A percentile compares a stretch with the other conserved stretches of the same genome.
Conservation (phyloP, 495 filamentous ascomycete species). For the Sphaerosporella brunnea region DNA sequence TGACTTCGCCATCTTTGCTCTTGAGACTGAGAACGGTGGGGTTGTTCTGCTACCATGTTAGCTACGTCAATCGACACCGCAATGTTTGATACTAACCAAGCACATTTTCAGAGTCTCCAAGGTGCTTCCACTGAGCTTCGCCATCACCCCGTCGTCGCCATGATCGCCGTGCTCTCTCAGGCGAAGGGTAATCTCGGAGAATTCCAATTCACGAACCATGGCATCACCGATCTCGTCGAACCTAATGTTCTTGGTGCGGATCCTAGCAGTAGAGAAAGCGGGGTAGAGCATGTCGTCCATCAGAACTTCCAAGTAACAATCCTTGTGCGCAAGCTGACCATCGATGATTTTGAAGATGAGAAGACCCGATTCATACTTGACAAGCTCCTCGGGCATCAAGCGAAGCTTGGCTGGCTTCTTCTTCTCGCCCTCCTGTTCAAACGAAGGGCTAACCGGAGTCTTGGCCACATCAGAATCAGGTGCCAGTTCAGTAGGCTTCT, state of each 20-base stretch:
- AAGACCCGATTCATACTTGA: constrained; percentile 72
- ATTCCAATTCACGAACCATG: constrained; percentile 88
- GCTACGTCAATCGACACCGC: no score
- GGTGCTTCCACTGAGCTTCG: constrained; percentile 70
- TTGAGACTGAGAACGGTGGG: constrained; percentile 65
- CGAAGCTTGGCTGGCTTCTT: constrained; percentile 56
- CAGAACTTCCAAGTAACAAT: constrained; percentile 67
- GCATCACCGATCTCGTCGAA: constrained; percentile 89
- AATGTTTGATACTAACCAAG: constrained; percentile 45
- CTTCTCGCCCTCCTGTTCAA: constrained; percentile 21
- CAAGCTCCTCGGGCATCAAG: constrained; percentile 59
- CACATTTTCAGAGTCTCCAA: constrained; percentile 71
- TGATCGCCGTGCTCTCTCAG: constrained; percentile 58
- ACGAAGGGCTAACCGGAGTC: not conserved
- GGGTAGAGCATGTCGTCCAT: constrained; percentile 94
- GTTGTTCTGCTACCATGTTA: constrained; percentile 55
- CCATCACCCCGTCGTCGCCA: constrained; percentile 50
- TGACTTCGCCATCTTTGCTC: constrained; percentile 54
- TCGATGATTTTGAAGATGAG: constrained; percentile 90
- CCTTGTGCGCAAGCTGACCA: constrained; percentile 54
- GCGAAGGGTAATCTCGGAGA: constrained; percentile 79
- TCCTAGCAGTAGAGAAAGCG: constrained; percentile 58
- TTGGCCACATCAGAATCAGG: not conserved
- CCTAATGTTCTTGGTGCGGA: constrained; percentile 40
- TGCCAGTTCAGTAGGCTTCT: not conserved